Conservation (phyloP, 1,284 basidiomycete species). For the Ceratobasidium papillatum region DNA sequence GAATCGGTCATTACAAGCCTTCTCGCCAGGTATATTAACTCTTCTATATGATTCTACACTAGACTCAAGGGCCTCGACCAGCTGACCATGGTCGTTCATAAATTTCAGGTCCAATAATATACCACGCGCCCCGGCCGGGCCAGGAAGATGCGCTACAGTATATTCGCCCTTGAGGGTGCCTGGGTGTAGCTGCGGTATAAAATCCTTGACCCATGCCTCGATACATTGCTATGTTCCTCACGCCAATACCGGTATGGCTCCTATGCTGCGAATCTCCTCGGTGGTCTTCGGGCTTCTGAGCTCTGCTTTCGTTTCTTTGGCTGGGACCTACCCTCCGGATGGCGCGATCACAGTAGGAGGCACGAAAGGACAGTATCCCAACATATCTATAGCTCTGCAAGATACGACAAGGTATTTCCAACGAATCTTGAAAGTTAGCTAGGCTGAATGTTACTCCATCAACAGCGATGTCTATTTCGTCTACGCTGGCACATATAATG, state of each 20-base stretch:
- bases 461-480: slow-evolving; percentile 44
- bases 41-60: not conserved
- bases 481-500: slow-evolving; percentile 45
- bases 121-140: slow-evolving; percentile 10
- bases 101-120: not conserved
- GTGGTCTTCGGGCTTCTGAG: not conserved
- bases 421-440: not conserved
- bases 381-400: slow-evolving; percentile 30
- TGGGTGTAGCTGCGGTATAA: slow-evolving; percentile 2
- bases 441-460: not conserved
- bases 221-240: not conserved
- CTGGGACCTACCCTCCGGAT: slow-evolving; percentile 18
- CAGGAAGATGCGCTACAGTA: not conserved
- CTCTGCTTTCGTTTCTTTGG: slow-evolving; percentile 11
- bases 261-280: not conserved
- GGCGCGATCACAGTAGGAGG: slow-evolving; percentile 34
- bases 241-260: not conserved
- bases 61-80: not conserved
- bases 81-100: not conserved
- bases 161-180: not conserved
- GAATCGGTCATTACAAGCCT: not conserved
- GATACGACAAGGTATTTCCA: slow-evolving; percentile 12
- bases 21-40: slow-evolving; percentile 4
- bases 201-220: not conserved
- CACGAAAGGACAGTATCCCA: slow-evolving; percentile 26